Evolutionary conservation across 2,329 filamentous ascomycete genomes (phyloP).

Genomic region (Elsinoe australis): DNA sequence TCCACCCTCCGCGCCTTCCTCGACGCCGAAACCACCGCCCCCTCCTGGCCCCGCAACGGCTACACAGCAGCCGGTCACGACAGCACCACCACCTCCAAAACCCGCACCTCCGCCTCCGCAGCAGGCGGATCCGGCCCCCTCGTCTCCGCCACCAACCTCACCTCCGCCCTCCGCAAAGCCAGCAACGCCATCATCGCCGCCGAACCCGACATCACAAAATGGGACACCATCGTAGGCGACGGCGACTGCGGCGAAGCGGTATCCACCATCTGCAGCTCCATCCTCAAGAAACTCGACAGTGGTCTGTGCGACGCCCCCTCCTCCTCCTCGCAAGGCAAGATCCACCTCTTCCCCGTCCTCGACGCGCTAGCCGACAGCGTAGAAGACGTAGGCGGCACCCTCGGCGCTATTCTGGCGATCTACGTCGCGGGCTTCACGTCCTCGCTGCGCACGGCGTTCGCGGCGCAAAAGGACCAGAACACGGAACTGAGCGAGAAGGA

Average conservation of each 20-base stretch:
- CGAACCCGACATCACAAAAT: constrained; percentile 56
- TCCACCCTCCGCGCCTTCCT: constrained; percentile 42
- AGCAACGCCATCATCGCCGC: constrained; percentile 46
- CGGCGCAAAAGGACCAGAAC: constrained; percentile 24
- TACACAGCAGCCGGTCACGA: no score
- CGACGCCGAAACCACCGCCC: constrained; percentile 45
- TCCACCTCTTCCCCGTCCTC: constrained; percentile 28
- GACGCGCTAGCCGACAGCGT: constrained; percentile 30
- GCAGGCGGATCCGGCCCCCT: constrained; percentile 22
- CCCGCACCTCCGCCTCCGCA: constrained; percentile 21
- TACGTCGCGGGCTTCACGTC: constrained; percentile 34
- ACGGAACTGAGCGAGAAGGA: constrained; percentile 18
- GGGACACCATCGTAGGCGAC: constrained; percentile 57
- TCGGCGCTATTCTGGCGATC: constrained; percentile 33
- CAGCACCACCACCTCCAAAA: constrained; percentile 16
- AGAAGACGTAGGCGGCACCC: constrained; percentile 33
- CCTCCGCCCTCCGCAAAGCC: constrained; percentile 35
- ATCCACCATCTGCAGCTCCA: constrained; percentile 31
- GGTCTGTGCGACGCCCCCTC: constrained; percentile 23
- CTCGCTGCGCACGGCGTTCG: constrained; percentile 30
- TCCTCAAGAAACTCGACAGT: constrained; percentile 28
- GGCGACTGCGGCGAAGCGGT: constrained; percentile 58
- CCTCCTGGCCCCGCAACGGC: constrained; percentile 45
- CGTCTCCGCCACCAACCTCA: constrained; percentile 27
- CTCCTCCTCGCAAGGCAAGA: constrained; percentile 18